Conservation (phyloP, 2,329 filamentous ascomycete species). For the Stylonectria norvegica region DNA sequence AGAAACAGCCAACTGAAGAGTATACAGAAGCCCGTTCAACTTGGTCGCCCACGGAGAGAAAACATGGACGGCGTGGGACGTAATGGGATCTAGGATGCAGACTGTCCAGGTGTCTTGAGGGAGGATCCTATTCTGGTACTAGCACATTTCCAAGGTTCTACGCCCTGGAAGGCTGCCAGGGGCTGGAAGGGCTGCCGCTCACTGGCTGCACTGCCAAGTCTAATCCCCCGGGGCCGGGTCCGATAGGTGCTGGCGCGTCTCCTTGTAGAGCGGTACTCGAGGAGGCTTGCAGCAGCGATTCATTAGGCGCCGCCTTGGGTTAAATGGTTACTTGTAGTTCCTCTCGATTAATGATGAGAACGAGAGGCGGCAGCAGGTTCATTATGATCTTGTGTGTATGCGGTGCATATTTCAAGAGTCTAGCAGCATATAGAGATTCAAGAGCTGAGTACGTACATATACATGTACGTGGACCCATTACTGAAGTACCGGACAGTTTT, state of each 20-base stretch:
- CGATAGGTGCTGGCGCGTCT: neutral
- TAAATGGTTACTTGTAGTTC: constrained; percentile 1
- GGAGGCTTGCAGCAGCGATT: neutral
- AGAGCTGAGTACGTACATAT: too few relatives aligned
- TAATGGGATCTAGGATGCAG: constrained; percentile 6
- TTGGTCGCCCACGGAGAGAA: constrained; percentile 1
- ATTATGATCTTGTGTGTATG: too few relatives aligned
- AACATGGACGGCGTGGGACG: constrained; percentile 9
- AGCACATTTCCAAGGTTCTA: constrained; percentile 25
- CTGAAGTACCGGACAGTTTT: constrained; percentile 1
- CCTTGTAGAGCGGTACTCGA: too few relatives aligned
- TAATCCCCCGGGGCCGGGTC: too few relatives aligned
- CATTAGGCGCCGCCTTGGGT: neutral
- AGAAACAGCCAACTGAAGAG: neutral
- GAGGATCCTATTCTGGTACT: constrained; percentile 24
- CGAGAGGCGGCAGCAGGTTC: too few relatives aligned
- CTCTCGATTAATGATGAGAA: too few relatives aligned
- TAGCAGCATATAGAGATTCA: too few relatives aligned
- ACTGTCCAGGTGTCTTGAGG: constrained; percentile 27
- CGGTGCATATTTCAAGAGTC: too few relatives aligned
- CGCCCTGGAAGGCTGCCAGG: constrained; percentile 25
- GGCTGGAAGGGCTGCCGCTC: neutral
- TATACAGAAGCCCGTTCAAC: neutral
- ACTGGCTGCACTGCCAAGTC: neutral
- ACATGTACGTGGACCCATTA: too few relatives aligned